Evolutionary conservation across 1,284 basidiomycete genomes (phyloP).

Genomic region (Ceratobasidium theobromae): DNA sequence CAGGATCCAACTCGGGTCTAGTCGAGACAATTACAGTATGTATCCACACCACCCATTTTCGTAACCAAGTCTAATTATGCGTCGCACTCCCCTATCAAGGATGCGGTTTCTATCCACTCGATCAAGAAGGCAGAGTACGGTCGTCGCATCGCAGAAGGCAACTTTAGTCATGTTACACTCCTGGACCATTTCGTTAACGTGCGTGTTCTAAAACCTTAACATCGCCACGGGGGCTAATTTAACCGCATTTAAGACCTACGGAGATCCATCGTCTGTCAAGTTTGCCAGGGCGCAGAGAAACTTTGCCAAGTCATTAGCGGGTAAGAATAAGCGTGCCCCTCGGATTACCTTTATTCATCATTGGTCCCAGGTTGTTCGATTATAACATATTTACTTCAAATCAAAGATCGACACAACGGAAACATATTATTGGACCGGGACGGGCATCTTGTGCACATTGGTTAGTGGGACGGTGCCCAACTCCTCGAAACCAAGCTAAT

Average conservation of each 20-base stretch:
- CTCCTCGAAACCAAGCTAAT: constrained; percentile 23
- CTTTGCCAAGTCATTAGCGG: constrained; percentile 93
- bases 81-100: constrained; percentile 74
- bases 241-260: constrained; percentile 66
- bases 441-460: constrained; percentile 75
- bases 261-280: constrained; percentile 82
- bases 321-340: constrained; percentile 48
- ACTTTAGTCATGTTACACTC: constrained; percentile 80
- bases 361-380: constrained; percentile 77
- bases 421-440: constrained; percentile 96
- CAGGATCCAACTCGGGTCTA: constrained; percentile 88
- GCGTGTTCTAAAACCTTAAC: constrained; percentile 41
- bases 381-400: constrained; percentile 91
- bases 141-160: constrained; percentile 74
- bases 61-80: constrained; percentile 82
- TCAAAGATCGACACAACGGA: constrained; percentile 99
- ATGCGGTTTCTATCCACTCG: constrained; percentile 97
- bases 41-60: constrained; percentile 49
- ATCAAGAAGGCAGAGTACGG: constrained; percentile 99
- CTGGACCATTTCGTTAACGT: constrained; percentile 88
- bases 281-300: constrained; percentile 85
- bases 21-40: constrained; percentile 55
- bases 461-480: constrained; percentile 30
- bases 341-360: neutral
- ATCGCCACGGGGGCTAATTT: neutral